phyloP scores from a whole-genome alignment of 1,284 basidiomycete species.

The Volvariella volvacea region DNA sequence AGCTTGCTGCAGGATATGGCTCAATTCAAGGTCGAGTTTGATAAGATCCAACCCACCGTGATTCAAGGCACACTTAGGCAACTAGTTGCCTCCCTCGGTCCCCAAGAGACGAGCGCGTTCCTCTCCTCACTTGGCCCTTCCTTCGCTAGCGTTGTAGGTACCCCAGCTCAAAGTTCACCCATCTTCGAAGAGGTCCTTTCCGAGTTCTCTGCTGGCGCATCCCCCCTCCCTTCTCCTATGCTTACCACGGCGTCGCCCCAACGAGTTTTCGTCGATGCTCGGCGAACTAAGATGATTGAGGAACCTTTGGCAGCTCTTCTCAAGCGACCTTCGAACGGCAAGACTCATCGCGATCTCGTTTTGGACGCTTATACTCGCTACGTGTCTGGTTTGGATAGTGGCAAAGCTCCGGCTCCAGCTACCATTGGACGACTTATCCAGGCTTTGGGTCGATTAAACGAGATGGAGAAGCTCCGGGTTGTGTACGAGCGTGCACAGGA shows the following conservation, averaged over 20 bases:
- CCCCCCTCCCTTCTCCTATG: neutral
- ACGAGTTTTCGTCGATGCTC: conserved; percentile 1
- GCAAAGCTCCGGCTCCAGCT: conserved; percentile 46
- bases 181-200: neutral
- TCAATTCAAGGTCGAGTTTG: conserved; percentile 16
- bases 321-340: conserved; percentile 11
- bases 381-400: conserved; percentile 19
- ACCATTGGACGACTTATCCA: conserved; percentile 63
- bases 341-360: conserved; percentile 1
- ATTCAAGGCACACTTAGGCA: conserved; percentile 17
- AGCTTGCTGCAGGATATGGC: conserved; percentile 27
- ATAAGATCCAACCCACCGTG: conserved; percentile 15
- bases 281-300: conserved; percentile 14
- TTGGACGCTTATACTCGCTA: conserved; percentile 23
- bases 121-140: conserved; percentile 23
- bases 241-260: neutral
- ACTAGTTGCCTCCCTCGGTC: conserved; percentile 16
- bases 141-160: conserved; percentile 13
- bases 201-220: neutral
- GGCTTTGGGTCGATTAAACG: conserved; percentile 55
- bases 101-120: conserved; percentile 16
- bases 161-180: neutral
- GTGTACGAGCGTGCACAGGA: conserved; percentile 70
- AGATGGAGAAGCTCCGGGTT: conserved; percentile 55
- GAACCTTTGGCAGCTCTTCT: conserved; percentile 5